A percentile compares a stretch with the other conserved stretches of the same genome.
phyloP scores from a whole-genome alignment of 192 early-diverging fungal species.

The Coemansia sp. region DNA sequence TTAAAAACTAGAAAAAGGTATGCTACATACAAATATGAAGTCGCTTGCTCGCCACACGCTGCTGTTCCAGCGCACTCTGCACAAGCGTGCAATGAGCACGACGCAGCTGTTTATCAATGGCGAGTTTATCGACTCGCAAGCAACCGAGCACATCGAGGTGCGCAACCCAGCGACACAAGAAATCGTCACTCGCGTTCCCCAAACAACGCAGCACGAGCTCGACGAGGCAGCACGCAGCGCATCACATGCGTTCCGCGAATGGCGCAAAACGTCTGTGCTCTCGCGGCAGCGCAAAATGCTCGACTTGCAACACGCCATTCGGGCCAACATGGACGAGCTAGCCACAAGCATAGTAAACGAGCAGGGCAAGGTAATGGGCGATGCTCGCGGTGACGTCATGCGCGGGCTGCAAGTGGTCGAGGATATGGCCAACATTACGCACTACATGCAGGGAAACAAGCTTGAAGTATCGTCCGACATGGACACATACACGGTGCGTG shows the following conservation, averaged over 20 bases:
- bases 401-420: constrained; percentile 92
- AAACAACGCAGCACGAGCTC: constrained; percentile 83
- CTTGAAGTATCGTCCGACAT: constrained; percentile 86
- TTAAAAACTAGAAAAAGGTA: not conserved
- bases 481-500: constrained; percentile 93
- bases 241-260: constrained; percentile 76
- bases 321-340: constrained; percentile 73
- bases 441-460: constrained; percentile 75
- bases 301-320: constrained; percentile 82
- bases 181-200: constrained; percentile 80
- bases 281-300: constrained; percentile 89
- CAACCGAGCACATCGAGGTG: constrained; percentile 83
- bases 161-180: constrained; percentile 93
- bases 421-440: constrained; percentile 74
- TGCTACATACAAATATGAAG: not conserved
- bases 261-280: constrained; percentile 80
- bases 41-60: not conserved
- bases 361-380: constrained; percentile 91
- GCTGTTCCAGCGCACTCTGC: not conserved
- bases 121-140: constrained; percentile 84
- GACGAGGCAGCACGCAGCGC: constrained; percentile 70
- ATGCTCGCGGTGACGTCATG: constrained; percentile 89
- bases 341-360: constrained; percentile 80
- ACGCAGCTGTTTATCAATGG: constrained; percentile 84
- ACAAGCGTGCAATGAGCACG: constrained; percentile 10